Evolutionary conservation across 352 stramenopile genomes (phyloP).

Genomic region (Globisporangium spiculum): DNA sequence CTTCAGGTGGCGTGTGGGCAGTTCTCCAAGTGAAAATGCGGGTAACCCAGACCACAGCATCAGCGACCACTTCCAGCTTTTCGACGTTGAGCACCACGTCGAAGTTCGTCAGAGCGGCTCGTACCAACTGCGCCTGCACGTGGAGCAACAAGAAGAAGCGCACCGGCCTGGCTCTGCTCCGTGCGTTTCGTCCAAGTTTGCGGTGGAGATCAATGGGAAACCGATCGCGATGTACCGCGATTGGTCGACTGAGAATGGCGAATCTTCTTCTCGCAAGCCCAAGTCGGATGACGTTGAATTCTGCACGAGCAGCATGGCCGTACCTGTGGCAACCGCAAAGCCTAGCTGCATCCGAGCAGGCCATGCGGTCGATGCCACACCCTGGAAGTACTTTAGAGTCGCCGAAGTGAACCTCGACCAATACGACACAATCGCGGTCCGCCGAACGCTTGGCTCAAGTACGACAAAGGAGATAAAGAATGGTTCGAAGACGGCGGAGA

Average conservation of each 20-base stretch:
- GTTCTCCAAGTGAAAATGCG: not conserved
- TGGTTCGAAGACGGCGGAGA: not conserved
- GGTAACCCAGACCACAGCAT: not conserved
- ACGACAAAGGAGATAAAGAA: too few species aligned
- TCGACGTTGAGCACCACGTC: not conserved
- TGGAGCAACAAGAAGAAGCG: not conserved
- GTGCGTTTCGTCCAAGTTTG: not conserved
- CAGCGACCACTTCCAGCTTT: not conserved
- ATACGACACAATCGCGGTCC: not conserved
- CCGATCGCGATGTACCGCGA: not conserved
- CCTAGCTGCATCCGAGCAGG: too few species aligned
- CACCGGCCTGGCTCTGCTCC: too few species aligned
- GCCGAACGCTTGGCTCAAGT: not conserved
- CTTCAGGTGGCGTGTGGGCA: not conserved
- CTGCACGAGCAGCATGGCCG: not conserved
- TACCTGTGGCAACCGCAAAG: not conserved
- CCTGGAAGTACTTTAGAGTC: constrained; percentile 2
- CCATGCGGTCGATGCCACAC: not conserved
- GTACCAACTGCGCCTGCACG: constrained; percentile 5
- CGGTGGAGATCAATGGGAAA: not conserved
- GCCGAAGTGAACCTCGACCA: not conserved
- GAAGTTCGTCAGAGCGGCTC: constrained; percentile 2
- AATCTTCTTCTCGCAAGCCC: too few species aligned
- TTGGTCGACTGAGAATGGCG: too few species aligned
- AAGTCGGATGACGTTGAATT: too few species aligned